phyloP scores from a whole-genome alignment of 2,329 filamentous ascomycete genomes.

The Xylariaceae sp. region DNA sequence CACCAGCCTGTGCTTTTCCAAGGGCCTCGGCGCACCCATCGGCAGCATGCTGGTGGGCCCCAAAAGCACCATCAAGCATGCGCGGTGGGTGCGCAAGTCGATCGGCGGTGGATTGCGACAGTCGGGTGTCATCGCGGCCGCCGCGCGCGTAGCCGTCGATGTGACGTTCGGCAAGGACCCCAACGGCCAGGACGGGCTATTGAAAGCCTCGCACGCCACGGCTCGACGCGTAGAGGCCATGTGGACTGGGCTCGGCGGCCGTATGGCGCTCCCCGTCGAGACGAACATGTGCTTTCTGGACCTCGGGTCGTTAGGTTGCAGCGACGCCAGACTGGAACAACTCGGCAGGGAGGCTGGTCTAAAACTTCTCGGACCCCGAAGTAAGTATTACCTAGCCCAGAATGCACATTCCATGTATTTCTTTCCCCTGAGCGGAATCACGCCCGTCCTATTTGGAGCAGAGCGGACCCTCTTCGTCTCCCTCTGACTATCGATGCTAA shows the following conservation, averaged over 20 bases:
- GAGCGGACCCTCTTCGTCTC: too few species aligned
- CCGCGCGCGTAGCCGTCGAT: slow-evolving; percentile 72
- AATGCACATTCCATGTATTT: not conserved
- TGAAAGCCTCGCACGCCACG: slow-evolving; percentile 53
- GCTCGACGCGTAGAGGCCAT: slow-evolving; percentile 58
- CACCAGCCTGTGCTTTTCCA: slow-evolving; percentile 47
- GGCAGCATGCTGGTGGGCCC: slow-evolving; percentile 45
- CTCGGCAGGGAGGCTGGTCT: slow-evolving; percentile 29
- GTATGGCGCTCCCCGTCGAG: slow-evolving; percentile 56
- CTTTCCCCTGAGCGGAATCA: not conserved
- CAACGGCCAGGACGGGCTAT: slow-evolving; percentile 33
- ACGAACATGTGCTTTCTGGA: slow-evolving; percentile 77
- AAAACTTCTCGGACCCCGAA: slow-evolving; percentile 26
- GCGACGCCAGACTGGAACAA: slow-evolving; percentile 23
- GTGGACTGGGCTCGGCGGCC: slow-evolving; percentile 60
- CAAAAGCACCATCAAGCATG: slow-evolving; percentile 57
- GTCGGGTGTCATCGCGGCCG: slow-evolving; percentile 69
- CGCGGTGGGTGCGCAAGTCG: slow-evolving; percentile 73
- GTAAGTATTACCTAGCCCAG: slow-evolving; percentile 10
- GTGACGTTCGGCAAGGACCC: slow-evolving; percentile 66
- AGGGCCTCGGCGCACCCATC: slow-evolving; percentile 50
- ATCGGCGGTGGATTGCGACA: slow-evolving; percentile 77
- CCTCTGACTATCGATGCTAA: too few species aligned
- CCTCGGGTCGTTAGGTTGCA: slow-evolving; percentile 27
- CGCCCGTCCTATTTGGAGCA: too few species aligned